Evolutionary conservation across 2,329 filamentous ascomycete genomes (phyloP), one percentile per base, ranked within the genome.

Genomic region (Ceratocystis cacaofunesta): DNA sequence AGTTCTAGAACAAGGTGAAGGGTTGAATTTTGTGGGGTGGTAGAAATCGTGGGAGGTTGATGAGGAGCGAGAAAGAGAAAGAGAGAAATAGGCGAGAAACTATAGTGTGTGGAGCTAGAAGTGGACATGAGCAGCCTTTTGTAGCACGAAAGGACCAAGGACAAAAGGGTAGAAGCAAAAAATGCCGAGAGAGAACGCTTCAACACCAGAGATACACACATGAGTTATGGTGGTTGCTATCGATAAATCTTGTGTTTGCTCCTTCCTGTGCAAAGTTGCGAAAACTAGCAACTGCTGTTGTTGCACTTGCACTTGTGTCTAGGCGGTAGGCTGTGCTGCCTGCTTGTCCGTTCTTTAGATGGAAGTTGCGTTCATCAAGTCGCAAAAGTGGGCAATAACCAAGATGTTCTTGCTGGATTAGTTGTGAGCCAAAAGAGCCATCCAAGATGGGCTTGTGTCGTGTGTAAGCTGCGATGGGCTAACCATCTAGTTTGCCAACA

Each of bases 1-100:
- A 58, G 55, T 58, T 58, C 55, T 58, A 30, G 55, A 58, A 58
- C 12, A 58, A 32, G 15, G 17, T 58, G 55, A 58, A 58, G 25
- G 10, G 25, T 58, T 58, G 25, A 30, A 32, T 58, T 58, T 22
- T 58, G 55, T 30, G 55, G 55, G 55, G 17, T 58, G 28, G 55
- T 58, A n/a, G 55, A 58, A 19, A 32, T 58, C 25, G 55, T 19
- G 15, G 28, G 12, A 32, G 55, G 28, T 52, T 52, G 48, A 10
- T 10, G 17, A 25, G 8, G 55, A 58, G 55, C 8, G 32, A 30
- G n/a, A 7, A 22, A 55, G 50, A 25, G 50, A 55, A 55, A 12
- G 25, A 15, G 25, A 36, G 17, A 57, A 32, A n/a, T 22, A 19
- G 46, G 6, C 17, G 22, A 50, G 17, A 22, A 50, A 19, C 10